These are phyloP conservation scores for Candolleomyces eurysporus DNA, from an alignment of 768 basidiomycete species.

Conservation along the genomic window DNA sequence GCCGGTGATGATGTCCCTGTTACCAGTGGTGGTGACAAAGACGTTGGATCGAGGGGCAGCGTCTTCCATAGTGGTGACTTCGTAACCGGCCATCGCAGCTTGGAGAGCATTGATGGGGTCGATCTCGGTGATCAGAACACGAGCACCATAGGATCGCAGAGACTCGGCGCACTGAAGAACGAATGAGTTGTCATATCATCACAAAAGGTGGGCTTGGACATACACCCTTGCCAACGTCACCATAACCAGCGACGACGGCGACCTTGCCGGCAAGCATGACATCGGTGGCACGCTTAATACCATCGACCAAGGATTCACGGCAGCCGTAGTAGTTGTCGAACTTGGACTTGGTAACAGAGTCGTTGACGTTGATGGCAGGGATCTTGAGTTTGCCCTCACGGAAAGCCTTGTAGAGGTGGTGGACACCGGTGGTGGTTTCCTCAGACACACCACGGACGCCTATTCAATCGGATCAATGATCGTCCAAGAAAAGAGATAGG, in stretches of 20 bases:
- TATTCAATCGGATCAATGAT: constrained; percentile 24
- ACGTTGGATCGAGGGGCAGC: constrained; percentile 86
- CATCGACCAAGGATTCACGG: constrained; percentile 98
- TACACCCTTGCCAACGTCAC: constrained; percentile 99
- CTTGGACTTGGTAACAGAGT: constrained; percentile 99
- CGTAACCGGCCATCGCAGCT: constrained; percentile 99
- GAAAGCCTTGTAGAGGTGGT: constrained; percentile 98
- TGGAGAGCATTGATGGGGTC: constrained; percentile 99
- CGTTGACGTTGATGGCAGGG: constrained; percentile 99
- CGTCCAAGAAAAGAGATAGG: background rate
- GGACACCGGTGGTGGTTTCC: constrained; percentile 99
- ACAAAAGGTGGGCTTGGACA: constrained; percentile 30
- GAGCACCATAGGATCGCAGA: constrained; percentile 94
- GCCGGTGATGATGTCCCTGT: constrained; percentile 93
- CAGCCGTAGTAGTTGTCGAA: constrained; percentile 99
- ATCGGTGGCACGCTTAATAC: constrained; percentile 99
- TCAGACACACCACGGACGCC: constrained; percentile 94
- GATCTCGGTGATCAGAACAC: constrained; percentile 95
- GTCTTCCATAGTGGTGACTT: constrained; percentile 98
- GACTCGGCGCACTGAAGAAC: constrained; percentile 86
- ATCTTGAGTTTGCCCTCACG: constrained; percentile 94
- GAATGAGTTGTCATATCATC: constrained; percentile 1
- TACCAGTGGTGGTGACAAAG: constrained; percentile 98
- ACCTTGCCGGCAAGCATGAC: constrained; percentile 99
- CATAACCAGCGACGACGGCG: constrained; percentile 97